Conservation (phyloP, 1,284 basidiomycete species). For the Inonotus obliquus region DNA sequence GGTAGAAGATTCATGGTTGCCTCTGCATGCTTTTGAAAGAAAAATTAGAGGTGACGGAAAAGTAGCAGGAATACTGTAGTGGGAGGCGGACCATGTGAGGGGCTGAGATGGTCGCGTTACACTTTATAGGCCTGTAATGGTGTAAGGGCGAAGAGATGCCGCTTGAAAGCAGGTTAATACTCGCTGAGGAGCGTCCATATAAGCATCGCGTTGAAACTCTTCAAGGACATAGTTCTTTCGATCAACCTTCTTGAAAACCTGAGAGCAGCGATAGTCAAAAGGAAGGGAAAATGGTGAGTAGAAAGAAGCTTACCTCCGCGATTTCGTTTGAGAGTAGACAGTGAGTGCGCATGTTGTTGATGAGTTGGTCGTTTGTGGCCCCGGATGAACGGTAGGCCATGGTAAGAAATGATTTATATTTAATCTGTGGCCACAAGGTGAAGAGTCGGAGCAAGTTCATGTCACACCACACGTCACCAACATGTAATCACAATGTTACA, state of each 20-base stretch:
- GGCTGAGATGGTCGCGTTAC: conserved; percentile 84
- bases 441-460: not conserved
- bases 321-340: conserved; percentile 56
- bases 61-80: not conserved
- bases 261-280: conserved; percentile 2
- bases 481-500: too few relatives aligned
- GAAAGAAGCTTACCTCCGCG: conserved; percentile 33
- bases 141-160: not conserved
- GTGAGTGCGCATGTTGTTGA: conserved; percentile 56
- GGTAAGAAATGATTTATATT: not conserved
- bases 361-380: conserved; percentile 62
- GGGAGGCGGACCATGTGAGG: conserved; percentile 72
- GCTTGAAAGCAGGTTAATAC: conserved; percentile 20
- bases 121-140: conserved; percentile 57
- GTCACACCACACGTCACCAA: not conserved
- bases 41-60: not conserved
- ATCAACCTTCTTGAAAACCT: conserved; percentile 75
- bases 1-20: conserved; percentile 71
- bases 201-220: conserved; percentile 43
- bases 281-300: not conserved
- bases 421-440: not conserved
- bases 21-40: conserved; percentile 64
- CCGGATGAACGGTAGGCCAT: conserved; percentile 86
- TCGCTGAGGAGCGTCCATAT: conserved; percentile 78
- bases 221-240: conserved; percentile 66